Evolutionary conservation across 257 asterid species (phyloP), one percentile per base, ranked within the genome.

Genomic region (Phtheirospermum japonicum): DNA sequence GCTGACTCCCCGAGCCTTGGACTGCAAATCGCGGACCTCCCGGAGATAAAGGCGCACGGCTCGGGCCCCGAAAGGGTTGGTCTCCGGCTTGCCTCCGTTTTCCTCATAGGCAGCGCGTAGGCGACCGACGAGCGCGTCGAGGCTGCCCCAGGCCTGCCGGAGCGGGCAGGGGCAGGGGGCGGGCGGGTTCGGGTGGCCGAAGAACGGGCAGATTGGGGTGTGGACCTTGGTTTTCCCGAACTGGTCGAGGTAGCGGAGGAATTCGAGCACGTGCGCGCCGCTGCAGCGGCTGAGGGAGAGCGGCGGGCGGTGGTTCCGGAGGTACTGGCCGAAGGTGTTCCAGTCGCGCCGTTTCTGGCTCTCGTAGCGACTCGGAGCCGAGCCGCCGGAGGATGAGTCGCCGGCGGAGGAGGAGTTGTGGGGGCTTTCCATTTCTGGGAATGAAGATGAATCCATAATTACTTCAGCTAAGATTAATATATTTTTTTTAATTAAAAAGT

Each of bases 141-240:
- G 84, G 84, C 81, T 79, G 57, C 84, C 84, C 84, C 84, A 79
- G 2, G 84, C 84, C 71, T 79, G 84, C 14, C 79, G 69, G 69
- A 79, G 81, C n/a, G 84, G 81, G 75, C 84, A 79, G 57, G 79
- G 75, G 71, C 84, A 79, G 52, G 79, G 79, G 7, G 73, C 75
- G 0, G 84, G 81, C 0, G 84, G 84, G 81, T 43, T 70, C 1
- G 81, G 84, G 57, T 66, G 70, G 7, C 84, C 84, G 67, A 72
- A 79, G 53, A 66, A 79, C 18, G 79, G 79, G 72, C 84, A 79
- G 65, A 42, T 16, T 6, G 77, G 79, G 23, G 20, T 61, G 68
- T 76, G 83, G 5, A 78, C 80, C 53, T 71, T 78, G 14, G 83
- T 78, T 5, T 78, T 78, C 0, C 82, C 82, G 64, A 73, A 77